Conservation (phyloP, 345 rosid genomes). For the Excoecaria agallocha region DNA sequence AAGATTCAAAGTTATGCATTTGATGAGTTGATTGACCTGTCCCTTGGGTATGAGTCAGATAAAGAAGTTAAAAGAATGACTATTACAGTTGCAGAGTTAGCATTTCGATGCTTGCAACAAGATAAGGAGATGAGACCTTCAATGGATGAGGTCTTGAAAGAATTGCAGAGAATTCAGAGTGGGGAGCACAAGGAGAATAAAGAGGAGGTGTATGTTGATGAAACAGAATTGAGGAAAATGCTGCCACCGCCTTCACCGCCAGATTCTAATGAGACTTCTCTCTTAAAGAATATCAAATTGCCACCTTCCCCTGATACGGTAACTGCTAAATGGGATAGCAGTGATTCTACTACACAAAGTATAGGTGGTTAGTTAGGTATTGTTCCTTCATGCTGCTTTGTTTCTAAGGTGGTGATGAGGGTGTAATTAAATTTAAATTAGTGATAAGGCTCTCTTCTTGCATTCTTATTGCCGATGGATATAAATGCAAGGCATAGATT, state of each 20-base stretch:
- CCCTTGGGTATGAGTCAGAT: conserved; percentile 13
- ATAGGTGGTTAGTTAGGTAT: no score
- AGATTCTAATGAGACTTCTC: no score
- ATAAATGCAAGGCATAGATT: neutral
- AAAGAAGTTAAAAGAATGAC: conserved; percentile 16
- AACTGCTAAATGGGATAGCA: no score
- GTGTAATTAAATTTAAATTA: neutral
- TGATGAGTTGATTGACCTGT: conserved; percentile 17
- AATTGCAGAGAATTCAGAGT: conserved; percentile 5
- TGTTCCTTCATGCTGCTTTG: neutral
- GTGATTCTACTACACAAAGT: no score
- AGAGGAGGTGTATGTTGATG: conserved; percentile 5
- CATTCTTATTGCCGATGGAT: neutral
- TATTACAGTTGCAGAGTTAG: conserved; percentile 12
- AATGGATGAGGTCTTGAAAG: conserved; percentile 17
- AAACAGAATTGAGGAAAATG: no score
- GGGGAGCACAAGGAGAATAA: conserved; percentile 22
- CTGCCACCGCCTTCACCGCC: no score
- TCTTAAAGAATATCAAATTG: no score
- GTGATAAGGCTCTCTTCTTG: neutral
- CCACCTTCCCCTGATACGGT: no score
- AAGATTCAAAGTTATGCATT: conserved; percentile 11
- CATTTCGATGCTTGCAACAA: conserved; percentile 21
- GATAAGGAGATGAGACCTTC: conserved; percentile 22
- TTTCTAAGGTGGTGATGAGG: no score